Evolutionary conservation across 2,329 filamentous ascomycete species (phyloP), one percentile per base, ranked within the genome.

Genomic region (Stagonosporopsis chrysanthemi): DNA sequence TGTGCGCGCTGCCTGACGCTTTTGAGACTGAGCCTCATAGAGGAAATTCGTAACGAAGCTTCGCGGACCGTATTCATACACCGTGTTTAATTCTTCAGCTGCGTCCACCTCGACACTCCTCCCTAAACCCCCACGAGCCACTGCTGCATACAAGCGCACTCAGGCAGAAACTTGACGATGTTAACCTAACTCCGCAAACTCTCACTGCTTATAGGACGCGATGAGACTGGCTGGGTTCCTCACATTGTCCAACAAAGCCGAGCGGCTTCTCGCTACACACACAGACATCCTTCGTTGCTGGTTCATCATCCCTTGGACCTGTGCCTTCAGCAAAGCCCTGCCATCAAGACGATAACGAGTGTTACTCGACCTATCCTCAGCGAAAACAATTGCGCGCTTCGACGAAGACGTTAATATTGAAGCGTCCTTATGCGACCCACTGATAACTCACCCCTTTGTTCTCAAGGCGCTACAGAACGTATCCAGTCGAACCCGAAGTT

Each of bases 11-110:
- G 19, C 31, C 43, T 36, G 23, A 42, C 17, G 39, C 23, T 43
- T 42, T 14, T 6, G 23, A 42, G 12, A 39, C 36, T 22, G 19
- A 22, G 12, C 17, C 52, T 54, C 24, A 22, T 6, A 48, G 14
- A 43, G 39, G 44, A 39, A 54, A 54, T 48, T 43, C 52, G 52
- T 43, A 39, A 54, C 52, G 52, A 54, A 48, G 24, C 43, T 5
- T 33, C 1, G 35, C 42, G 35, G 41, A 35, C 35, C 24, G 11
- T 33, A n/a, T 24, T 52, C 31, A 17, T 26, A 14, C 41, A 38
- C 48, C 36, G 42, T 29, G 31, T 43, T 43, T n/a, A 22, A 15
- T 23, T 28, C 31, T 42, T 41, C 38, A 12, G 19, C 17, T 36
- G 29, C 33, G n/a, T 33, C 19, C 15, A n/a, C 3, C 33, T 45